These are phyloP conservation scores for Hordeum vulgare DNA, from an alignment of 176 grass and related monocot genomes.

Conservation along the genomic window MorexV3_pseudomolecules_assembly NC_058522.1:387890085-387890584, in stretches of 20 bases:
- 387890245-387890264: conserved; percentile 51
- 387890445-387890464: conserved; percentile 65
- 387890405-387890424: conserved; percentile 26
- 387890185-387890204: conserved; percentile 27
- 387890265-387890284: conserved; percentile 43
- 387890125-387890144: conserved; percentile 21
- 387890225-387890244: conserved; percentile 63
- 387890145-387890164: neutral
- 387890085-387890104: neutral
- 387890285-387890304: conserved; percentile 35
- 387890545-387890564: conserved; percentile 29
- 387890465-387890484: conserved; percentile 60
- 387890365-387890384: neutral
- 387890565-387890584: conserved; percentile 37
- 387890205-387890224: conserved; percentile 54
- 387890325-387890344: neutral
- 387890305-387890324: conserved; percentile 7
- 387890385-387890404: neutral
- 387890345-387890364: neutral
- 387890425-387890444: conserved; percentile 23
- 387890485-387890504: conserved; percentile 58
- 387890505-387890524: conserved; percentile 60
- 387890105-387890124: neutral
- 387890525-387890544: conserved; percentile 51
- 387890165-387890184: neutral